A percentile compares a stretch with the other conserved stretches of the same genome.
phyloP scores from a whole-genome alignment of 805 yeast genomes.

The Ogataea glucozyma region DNA sequence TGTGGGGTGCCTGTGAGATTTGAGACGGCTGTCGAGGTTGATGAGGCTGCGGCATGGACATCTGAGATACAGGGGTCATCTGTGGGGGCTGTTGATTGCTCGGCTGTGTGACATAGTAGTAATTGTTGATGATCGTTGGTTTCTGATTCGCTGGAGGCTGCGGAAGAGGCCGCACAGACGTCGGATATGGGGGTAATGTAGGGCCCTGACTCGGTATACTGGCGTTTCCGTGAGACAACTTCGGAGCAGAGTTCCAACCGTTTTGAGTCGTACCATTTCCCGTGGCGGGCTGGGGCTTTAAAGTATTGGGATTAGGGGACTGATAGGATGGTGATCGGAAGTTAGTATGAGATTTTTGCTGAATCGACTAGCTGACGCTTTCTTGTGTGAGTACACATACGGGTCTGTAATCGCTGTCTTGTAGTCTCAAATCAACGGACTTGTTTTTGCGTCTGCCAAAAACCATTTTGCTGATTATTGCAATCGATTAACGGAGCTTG shows the following conservation, averaged over 20 bases:
- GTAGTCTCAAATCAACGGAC: constrained; percentile 20
- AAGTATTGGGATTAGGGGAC: constrained; percentile 25
- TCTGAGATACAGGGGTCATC: too few species aligned
- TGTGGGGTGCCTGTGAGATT: neutral
- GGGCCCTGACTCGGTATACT: constrained; percentile 4
- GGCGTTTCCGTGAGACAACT: constrained; percentile 7
- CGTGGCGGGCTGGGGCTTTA: constrained; percentile 24
- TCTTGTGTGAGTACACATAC: constrained; percentile 17
- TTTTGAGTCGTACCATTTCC: constrained; percentile 18
- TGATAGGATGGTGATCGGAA: constrained; percentile 3
- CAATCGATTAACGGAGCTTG: too few species aligned
- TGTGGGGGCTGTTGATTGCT: too few species aligned
- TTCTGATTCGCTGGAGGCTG: constrained; percentile 17
- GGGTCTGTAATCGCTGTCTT: constrained; percentile 25
- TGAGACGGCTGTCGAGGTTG: constrained; percentile 10
- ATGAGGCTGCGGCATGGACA: constrained; percentile 14
- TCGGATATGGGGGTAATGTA: constrained; percentile 14
- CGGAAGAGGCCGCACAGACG: constrained; percentile 20
- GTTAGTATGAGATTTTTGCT: constrained; percentile 1
- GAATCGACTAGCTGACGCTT: too few species aligned
- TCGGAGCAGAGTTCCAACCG: constrained; percentile 10
- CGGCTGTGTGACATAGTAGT: constrained; percentile 20
- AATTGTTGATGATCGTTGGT: constrained; percentile 23
- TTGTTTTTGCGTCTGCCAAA: constrained; percentile 24
- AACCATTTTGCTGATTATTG: constrained; percentile 15